These are phyloP conservation scores for Heimioporus retisporus DNA, from an alignment of 1,284 basidiomycete species.

Conservation along the genomic window DNA sequence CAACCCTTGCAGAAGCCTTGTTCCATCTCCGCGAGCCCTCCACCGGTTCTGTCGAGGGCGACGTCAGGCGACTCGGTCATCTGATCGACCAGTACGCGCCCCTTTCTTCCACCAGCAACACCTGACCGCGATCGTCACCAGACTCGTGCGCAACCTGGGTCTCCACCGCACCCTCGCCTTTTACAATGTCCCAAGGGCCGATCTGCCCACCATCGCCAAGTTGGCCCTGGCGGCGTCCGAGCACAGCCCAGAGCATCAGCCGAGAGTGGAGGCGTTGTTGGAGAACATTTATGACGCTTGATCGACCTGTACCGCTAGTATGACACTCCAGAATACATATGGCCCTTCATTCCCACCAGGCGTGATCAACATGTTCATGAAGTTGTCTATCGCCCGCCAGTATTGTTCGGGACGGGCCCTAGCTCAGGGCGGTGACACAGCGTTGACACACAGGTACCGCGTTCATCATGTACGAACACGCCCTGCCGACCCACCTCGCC, in stretches of 20 bases:
- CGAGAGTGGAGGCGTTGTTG: conserved; percentile 56
- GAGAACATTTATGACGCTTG: conserved; percentile 54
- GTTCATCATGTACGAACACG: too few relatives aligned
- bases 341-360: too few relatives aligned
- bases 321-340: too few relatives aligned
- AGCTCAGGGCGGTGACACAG: too few relatives aligned
- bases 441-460: too few relatives aligned
- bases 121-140: conserved; percentile 28
- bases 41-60: conserved; percentile 69
- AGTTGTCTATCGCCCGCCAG: too few relatives aligned
- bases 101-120: background rate
- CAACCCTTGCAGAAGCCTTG: conserved; percentile 63
- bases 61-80: conserved; percentile 62
- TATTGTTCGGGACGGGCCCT: too few relatives aligned
- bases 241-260: conserved; percentile 47
- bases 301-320: too few relatives aligned
- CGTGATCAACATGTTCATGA: too few relatives aligned
- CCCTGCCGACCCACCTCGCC: too few relatives aligned
- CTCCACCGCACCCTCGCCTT: conserved; percentile 63
- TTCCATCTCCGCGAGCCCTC: conserved; percentile 66
- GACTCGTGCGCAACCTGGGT: conserved; percentile 68
- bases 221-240: conserved; percentile 51
- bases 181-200: conserved; percentile 68
- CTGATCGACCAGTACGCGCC: conserved; percentile 63
- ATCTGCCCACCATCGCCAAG: conserved; percentile 63